Evolutionary conservation across 371 early-diverging fungal species (phyloP), one percentile per base, ranked within the genome.

Genomic region (Lichtheimia ornata): DNA sequence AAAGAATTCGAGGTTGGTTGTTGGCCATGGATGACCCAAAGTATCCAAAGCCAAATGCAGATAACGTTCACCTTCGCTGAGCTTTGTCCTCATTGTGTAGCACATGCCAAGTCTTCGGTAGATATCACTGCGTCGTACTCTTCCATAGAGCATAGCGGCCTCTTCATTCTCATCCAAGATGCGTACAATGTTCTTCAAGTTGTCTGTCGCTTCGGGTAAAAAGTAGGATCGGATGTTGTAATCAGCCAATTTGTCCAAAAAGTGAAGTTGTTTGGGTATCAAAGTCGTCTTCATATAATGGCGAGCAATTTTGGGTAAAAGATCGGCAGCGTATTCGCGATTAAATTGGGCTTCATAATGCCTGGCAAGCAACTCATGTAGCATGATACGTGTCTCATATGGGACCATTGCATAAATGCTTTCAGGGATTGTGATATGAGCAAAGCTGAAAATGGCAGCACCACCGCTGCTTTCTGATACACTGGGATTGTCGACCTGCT

Each of bases 321-420:
- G 63, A 15, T 74, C 72, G 11, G 72, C 64, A 20, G 71, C 66
- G 44, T 77, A 72, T 47, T 75, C 69, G 1, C 45, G 43, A 0
- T 59, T 62, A 43, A 77, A 59, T 41, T 70, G 67, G 1, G 64
- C 67, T 45, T 83, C 83, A 55, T 83, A 83, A 35, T 77, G 77
- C 22, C 65, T 66, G 4, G 73, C 83, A 60, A 83, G 66, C 11
- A 62, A 53, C 13, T 70, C 68, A 50, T 83, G 83, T 18, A 77
- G 60, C 5, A 58, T 52, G 5, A 75, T 77, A 4, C 83, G 73
- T 7, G 72, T 72, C 50, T 81, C 81, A 57, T 76, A 83, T 0
- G 83, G 76, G 17, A 81, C 73, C 68, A 76, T 77, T 9, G 73
- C 79, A 35, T 81, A 79, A 42, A 83, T 79, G 42, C 76, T 67